Percentiles rank a stretch among this genome's conserved stretches.
phyloP scores from a whole-genome alignment of 2,329 filamentous ascomycete genomes.

The Claviceps humidiphila region DNA sequence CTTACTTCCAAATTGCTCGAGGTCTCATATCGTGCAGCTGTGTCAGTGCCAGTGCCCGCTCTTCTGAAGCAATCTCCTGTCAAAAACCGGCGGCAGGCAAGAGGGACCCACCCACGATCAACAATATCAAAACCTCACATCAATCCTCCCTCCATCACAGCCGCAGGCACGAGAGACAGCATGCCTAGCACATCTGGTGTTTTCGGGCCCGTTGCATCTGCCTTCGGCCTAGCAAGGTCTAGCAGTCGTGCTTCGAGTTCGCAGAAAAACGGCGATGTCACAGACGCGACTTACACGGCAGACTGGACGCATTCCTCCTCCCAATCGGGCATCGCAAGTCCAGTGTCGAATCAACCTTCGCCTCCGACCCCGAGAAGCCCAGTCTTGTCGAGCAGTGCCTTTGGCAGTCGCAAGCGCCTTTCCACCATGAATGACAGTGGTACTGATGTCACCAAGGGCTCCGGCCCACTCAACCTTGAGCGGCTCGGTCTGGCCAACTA shows the following conservation, averaged over 20 bases:
- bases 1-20: no score
- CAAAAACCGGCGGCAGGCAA: no score
- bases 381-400: conserved; percentile 6
- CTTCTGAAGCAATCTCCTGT: no score
- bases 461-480: conserved; percentile 17
- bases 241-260: conserved; percentile 11
- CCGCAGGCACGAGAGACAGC: neutral
- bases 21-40: no score
- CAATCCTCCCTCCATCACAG: neutral
- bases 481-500: conserved; percentile 13
- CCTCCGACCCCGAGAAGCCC: conserved; percentile 5
- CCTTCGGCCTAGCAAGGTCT: conserved; percentile 20
- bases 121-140: neutral
- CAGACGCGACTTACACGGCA: conserved; percentile 7
- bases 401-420: conserved; percentile 10
- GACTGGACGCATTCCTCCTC: conserved; percentile 1
- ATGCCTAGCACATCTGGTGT: conserved; percentile 19
- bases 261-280: conserved; percentile 8
- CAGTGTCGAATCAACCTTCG: conserved; percentile 6
- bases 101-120: no score
- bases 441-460: conserved; percentile 16
- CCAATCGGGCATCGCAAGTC: conserved; percentile 4
- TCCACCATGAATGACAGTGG: conserved; percentile 20
- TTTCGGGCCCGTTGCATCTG: conserved; percentile 19
- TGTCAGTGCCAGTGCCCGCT: no score